These are phyloP conservation scores for Diplotaxis tenuifolia DNA, from an alignment of 345 rosid species.

Conservation along the genomic window DNA sequence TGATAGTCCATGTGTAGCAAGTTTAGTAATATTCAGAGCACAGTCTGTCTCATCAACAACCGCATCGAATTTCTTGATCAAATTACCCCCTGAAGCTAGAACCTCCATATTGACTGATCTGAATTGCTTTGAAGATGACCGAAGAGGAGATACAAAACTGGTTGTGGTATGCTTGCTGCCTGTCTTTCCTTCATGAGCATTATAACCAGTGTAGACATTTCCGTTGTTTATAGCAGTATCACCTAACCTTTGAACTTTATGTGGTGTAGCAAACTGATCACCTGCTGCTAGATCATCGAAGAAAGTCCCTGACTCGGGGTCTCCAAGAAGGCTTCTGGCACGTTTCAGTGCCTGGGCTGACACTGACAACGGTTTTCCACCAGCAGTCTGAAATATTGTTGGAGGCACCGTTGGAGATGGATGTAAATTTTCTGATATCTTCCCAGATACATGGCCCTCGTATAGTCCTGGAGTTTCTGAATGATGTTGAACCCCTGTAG, in stretches of 20 bases:
- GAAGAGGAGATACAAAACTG: conserved; percentile 62
- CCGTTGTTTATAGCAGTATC: conserved; percentile 45
- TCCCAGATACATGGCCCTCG: conserved; percentile 30
- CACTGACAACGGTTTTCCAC: conserved; percentile 81
- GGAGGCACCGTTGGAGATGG: conserved; percentile 49
- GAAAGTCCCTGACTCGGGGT: conserved; percentile 64
- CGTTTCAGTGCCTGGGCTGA: conserved; percentile 84
- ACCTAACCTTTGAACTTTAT: conserved; percentile 32
- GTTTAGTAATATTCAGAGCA: conserved; percentile 29
- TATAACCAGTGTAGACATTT: conserved; percentile 35
- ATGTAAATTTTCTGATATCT: conserved; percentile 35
- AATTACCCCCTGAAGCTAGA: conserved; percentile 47
- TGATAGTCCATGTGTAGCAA: conserved; percentile 34
- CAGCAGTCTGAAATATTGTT: conserved; percentile 81
- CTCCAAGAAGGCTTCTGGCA: conserved; percentile 91
- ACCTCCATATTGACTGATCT: conserved; percentile 38
- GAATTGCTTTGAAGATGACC: conserved; percentile 45
- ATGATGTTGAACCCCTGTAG: conserved; percentile 35
- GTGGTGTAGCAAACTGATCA: conserved; percentile 39
- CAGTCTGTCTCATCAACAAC: conserved; percentile 44
- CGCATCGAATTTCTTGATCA: conserved; percentile 73
- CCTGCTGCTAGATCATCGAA: conserved; percentile 44
- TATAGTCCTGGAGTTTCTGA: conserved; percentile 30
- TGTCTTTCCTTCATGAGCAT: conserved; percentile 40
- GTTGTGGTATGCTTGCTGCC: conserved; percentile 43